A percentile compares a stretch with the other conserved stretches of the same genome.
These are phyloP conservation scores for Psilocybe cubensis DNA, from an alignment of 768 basidiomycete genomes.

Conservation along the genomic window DNA sequence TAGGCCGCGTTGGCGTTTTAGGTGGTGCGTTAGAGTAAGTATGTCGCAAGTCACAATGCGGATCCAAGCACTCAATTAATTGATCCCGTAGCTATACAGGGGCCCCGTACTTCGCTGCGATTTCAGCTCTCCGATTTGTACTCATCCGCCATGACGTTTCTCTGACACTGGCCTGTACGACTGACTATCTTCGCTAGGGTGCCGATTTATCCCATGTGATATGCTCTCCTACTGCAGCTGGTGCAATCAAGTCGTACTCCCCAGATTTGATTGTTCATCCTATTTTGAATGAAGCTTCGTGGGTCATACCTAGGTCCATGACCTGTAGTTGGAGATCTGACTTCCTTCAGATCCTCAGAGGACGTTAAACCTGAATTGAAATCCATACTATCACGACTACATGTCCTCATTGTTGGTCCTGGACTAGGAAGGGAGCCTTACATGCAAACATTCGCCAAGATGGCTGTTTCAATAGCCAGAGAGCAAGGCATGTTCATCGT, in stretches of 20 bases:
- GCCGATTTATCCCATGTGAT: slow-evolving; percentile 97
- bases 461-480: slow-evolving; percentile 78
- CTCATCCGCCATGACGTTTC: not conserved
- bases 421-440: slow-evolving; percentile 90
- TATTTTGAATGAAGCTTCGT: slow-evolving; percentile 75
- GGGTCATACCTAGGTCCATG: no score
- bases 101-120: slow-evolving; percentile 94
- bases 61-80: not conserved
- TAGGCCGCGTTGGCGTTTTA: slow-evolving; percentile 90
- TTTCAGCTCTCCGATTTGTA: slow-evolving; percentile 87
- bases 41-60: not conserved
- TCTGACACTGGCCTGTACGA: not conserved
- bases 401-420: slow-evolving; percentile 92
- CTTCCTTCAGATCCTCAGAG: slow-evolving; percentile 44
- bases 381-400: slow-evolving; percentile 81
- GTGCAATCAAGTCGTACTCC: slow-evolving; percentile 95
- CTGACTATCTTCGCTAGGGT: slow-evolving; percentile 51
- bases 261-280: slow-evolving; percentile 98
- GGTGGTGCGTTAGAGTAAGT: slow-evolving; percentile 93
- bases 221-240: slow-evolving; percentile 90
- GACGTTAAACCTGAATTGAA: slow-evolving; percentile 56
- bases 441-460: slow-evolving; percentile 84
- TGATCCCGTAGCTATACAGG: slow-evolving; percentile 75
- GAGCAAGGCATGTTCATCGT: slow-evolving; percentile 84
- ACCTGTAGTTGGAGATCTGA: no score